Percentiles rank a stretch among this genome's conserved stretches.
Conservation (phyloP, 2,329 filamentous ascomycete species). For the Fusarium brachygibbosum region DNA sequence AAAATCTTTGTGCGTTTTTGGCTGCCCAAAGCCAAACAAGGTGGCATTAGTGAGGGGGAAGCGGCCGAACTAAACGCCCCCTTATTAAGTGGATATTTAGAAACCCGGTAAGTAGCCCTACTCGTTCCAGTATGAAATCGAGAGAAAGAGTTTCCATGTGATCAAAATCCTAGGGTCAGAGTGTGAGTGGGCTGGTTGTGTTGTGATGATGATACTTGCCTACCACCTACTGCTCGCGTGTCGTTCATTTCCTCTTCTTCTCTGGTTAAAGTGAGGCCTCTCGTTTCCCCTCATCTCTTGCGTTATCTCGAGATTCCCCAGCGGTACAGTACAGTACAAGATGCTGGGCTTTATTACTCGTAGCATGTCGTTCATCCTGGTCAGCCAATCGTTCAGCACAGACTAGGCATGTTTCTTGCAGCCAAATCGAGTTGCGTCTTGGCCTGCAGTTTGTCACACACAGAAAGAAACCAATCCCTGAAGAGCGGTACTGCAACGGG, state of each 20-base stretch:
- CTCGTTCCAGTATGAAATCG: conserved; percentile 24
- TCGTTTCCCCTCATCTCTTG: conserved; percentile 24
- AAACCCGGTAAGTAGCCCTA: conserved; percentile 32
- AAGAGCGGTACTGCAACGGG: conserved; percentile 33
- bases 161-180: conserved; percentile 28
- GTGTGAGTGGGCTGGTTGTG: conserved; percentile 39
- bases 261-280: conserved; percentile 35
- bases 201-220: not conserved
- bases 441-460: conserved; percentile 44
- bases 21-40: conserved; percentile 46
- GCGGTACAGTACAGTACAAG: not conserved
- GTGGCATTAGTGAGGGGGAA: conserved; percentile 49
- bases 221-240: conserved; percentile 20
- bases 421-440: conserved; percentile 43
- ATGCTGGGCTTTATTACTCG: not conserved
- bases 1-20: conserved; percentile 27
- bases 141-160: conserved; percentile 42
- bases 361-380: conserved; percentile 2
- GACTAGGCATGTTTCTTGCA: conserved; percentile 43
- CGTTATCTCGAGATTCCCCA: not conserved
- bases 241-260: conserved; percentile 28
- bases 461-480: conserved; percentile 29
- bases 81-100: conserved; percentile 44
- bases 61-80: conserved; percentile 34
- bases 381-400: conserved; percentile 40